Base-by-base conservation (phyloP, 1,284 basidiomycete species). In the Cutaneotrichosporon cyanovorans region DNA sequence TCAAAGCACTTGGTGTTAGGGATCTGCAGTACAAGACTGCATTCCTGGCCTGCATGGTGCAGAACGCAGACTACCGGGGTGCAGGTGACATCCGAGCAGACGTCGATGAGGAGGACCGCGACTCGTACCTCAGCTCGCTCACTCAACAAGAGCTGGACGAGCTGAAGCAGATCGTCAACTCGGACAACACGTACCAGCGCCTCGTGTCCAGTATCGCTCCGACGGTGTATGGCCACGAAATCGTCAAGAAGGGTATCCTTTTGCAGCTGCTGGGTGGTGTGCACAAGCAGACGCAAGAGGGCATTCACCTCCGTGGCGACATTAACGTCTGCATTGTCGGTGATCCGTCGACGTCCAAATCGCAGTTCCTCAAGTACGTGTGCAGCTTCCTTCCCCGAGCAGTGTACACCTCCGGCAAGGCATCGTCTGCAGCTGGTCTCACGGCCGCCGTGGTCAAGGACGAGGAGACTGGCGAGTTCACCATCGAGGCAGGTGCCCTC, bases 221-320 rank as follows among this genome's bases (percentile, higher is more conserved):
- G 1, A 97, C 95, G 0, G 93, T 98, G 1, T 99, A 97, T 61
- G 93, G 91, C 0, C 92, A 96, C 68, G 92, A 97, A 64, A 92
- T 96, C 45, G 91, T 96, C 60, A 98, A 98, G 76, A 98, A 98
- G 71, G 95, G 95, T 9, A 78, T 99, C 32, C 74, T 98, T n/a
- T 77, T 98, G 12, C 95, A 98, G 67, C 80, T 99, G 36, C 90
- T 99, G 88, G 93, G 95, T n/a, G 95, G 95, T 37, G 93, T 98
- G 11, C 93, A 98, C 75, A 99, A 99, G 70, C 82, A 91, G 66
- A 98, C 93, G 0, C 75, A 78, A 0, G 95, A 98, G 70, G 95
- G 95, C 37, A 98, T 98, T 80, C 82, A 97, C 67, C 77, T 98
- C 16, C 83, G 95, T 72, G 95, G 95, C 2, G 95, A 99, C 64